Evolutionary conservation across 306 rosid genomes (phyloP).

Genomic region (Astragalus membranaceus): DNA sequence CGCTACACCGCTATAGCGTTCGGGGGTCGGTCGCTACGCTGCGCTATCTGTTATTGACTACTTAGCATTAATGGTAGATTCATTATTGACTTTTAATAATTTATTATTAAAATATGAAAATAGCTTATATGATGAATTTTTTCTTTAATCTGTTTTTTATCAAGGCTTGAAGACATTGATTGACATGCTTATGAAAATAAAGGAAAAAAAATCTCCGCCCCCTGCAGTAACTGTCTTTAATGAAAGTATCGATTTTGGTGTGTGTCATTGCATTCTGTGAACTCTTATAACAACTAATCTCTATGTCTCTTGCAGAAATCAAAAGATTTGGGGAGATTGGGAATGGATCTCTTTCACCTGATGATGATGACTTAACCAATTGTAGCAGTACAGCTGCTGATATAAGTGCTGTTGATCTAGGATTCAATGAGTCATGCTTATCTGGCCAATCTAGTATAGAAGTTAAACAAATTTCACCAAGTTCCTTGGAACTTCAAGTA

Average conservation of each 20-base stretch:
- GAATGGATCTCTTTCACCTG: slow-evolving; percentile 24
- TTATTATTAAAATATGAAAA: neutral
- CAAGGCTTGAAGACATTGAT: neutral
- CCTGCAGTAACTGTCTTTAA: neutral
- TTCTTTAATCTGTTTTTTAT: neutral
- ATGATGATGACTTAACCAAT: slow-evolving; percentile 30
- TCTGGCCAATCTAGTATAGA: slow-evolving; percentile 30
- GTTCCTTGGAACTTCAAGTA: slow-evolving; percentile 42
- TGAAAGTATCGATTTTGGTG: neutral
- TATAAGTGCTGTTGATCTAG: slow-evolving; percentile 20
- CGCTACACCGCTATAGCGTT: too few relatives aligned
- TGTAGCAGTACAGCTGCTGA: slow-evolving; percentile 29
- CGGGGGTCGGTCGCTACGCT: too few relatives aligned
- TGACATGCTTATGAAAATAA: neutral
- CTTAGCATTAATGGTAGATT: neutral
- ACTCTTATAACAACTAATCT: neutral
- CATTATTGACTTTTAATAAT: neutral
- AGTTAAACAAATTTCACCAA: slow-evolving; percentile 25
- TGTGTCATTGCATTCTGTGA: neutral
- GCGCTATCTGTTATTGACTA: too few relatives aligned
- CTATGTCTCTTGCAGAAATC: slow-evolving; percentile 51
- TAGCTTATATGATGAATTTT: neutral
- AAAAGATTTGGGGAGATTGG: slow-evolving; percentile 58
- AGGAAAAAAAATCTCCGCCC: neutral
- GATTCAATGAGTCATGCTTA: slow-evolving; percentile 24